Conservation (phyloP, 2,329 filamentous ascomycete species). For the Purpureocillium lavendulum region DNA sequence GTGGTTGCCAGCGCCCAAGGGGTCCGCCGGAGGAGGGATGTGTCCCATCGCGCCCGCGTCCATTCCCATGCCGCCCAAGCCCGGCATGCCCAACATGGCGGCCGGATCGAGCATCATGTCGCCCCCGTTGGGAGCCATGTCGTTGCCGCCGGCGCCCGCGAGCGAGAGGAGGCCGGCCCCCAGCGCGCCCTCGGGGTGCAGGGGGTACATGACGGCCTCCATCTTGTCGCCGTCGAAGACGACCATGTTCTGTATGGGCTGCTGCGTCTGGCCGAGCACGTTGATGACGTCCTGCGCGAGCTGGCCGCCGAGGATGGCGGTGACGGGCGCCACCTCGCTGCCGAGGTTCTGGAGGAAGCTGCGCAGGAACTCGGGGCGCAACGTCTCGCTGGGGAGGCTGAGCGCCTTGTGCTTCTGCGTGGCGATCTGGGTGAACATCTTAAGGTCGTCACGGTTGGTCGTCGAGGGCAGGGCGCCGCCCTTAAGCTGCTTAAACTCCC, state of each 20-base stretch:
- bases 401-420: slow-evolving; percentile 71
- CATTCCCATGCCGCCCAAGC: slow-evolving; percentile 8
- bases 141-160: slow-evolving; percentile 6
- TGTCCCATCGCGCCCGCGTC: slow-evolving; percentile 3
- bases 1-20: not conserved
- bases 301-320: slow-evolving; percentile 81
- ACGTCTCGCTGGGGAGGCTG: slow-evolving; percentile 57
- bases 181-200: slow-evolving; percentile 61
- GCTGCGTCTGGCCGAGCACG: slow-evolving; percentile 80
- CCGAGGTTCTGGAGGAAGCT: slow-evolving; percentile 82
- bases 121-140: slow-evolving; percentile 14
- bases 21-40: not conserved
- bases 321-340: slow-evolving; percentile 76
- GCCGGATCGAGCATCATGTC: slow-evolving; percentile 13
- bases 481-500: slow-evolving; percentile 62
- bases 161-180: slow-evolving; percentile 38
- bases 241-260: slow-evolving; percentile 91
- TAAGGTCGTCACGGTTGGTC: slow-evolving; percentile 54
- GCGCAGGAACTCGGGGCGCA: slow-evolving; percentile 65
- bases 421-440: slow-evolving; percentile 68
- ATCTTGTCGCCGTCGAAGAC: slow-evolving; percentile 82
- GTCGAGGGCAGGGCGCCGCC: slow-evolving; percentile 41
- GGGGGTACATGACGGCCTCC: slow-evolving; percentile 69
- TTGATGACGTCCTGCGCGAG: slow-evolving; percentile 97
- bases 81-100: slow-evolving; percentile 11